Conservation (phyloP, 2,329 filamentous ascomycete species). For the Aspergillus pseudonomiae region DNA sequence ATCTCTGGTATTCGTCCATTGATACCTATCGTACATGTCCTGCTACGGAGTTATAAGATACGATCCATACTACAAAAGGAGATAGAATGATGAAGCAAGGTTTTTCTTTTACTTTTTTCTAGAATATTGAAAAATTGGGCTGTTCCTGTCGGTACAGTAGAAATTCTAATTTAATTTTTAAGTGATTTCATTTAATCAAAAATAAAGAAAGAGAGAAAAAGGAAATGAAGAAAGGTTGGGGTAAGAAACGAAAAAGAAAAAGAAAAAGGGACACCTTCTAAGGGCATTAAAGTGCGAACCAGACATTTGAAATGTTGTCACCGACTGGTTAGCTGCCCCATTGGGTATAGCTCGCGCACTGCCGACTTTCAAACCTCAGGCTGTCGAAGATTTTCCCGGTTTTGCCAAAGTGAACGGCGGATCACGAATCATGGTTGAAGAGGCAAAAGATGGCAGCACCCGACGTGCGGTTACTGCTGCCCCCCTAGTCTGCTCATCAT, state of each 20-base stretch:
- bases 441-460: constrained; percentile 1
- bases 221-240: neutral
- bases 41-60: too few species aligned
- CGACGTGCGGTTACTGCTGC: neutral
- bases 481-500: constrained; percentile 2
- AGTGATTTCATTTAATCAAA: too few species aligned
- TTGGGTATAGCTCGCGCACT: neutral
- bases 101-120: neutral
- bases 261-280: neutral
- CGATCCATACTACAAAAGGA: neutral
- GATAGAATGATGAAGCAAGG: neutral
- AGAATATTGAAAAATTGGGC: neutral
- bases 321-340: neutral
- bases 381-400: constrained; percentile 1
- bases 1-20: neutral
- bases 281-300: neutral
- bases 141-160: neutral
- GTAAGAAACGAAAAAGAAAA: neutral
- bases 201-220: too few species aligned
- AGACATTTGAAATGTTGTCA: constrained; percentile 2
- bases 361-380: constrained; percentile 1
- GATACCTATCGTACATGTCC: neutral
- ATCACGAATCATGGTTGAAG: neutral
- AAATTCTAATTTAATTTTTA: neutral
- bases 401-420: constrained; percentile 1